A percentile compares a stretch with the other conserved stretches of the same genome.
Conservation (phyloP, 2,329 filamentous ascomycete species). For the Microdochium bolleyi region DNA sequence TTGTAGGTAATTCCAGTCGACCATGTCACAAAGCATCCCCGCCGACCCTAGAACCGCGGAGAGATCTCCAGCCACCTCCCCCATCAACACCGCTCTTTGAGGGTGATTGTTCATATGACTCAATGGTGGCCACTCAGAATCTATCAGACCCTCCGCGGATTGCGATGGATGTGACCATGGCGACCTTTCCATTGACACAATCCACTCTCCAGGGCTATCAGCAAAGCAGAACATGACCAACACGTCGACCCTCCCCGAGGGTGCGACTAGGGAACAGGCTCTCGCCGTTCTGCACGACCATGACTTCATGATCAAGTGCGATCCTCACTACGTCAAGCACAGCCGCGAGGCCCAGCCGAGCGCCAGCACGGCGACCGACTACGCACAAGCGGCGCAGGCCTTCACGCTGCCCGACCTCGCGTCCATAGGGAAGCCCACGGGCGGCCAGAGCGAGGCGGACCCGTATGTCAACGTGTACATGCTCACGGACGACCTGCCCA, state of each 20-base stretch:
- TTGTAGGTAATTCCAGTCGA: slow-evolving; percentile 10
- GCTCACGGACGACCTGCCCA: slow-evolving; percentile 44
- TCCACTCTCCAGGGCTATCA: slow-evolving; percentile 24
- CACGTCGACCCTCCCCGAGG: slow-evolving; percentile 30
- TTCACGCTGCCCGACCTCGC: slow-evolving; percentile 12
- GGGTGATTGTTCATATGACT: too few relatives aligned
- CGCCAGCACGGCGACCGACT: slow-evolving; percentile 9
- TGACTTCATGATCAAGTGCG: slow-evolving; percentile 41
- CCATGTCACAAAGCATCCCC: neutral
- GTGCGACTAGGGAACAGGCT: slow-evolving; percentile 11
- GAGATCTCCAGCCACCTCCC: too few relatives aligned
- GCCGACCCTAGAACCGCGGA: too few relatives aligned
- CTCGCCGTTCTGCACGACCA: slow-evolving; percentile 42
- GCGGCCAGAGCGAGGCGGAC: slow-evolving; percentile 9
- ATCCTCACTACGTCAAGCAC: slow-evolving; percentile 39
- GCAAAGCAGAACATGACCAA: slow-evolving; percentile 23
- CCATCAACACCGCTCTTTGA: too few relatives aligned
- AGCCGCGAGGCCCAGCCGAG: slow-evolving; percentile 11
- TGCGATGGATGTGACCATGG: too few relatives aligned
- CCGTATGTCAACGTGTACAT: slow-evolving; percentile 28
- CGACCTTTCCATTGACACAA: neutral
- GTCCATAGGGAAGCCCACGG: slow-evolving; percentile 11
- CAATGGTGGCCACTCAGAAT: too few relatives aligned
- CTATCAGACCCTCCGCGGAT: too few relatives aligned
- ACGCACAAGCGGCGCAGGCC: slow-evolving; percentile 15